Percentiles rank a stretch among this genome's conserved stretches.
Evolutionary conservation across 495 filamentous ascomycete genomes (phyloP).

Genomic region (Parmelia sp.): DNA sequence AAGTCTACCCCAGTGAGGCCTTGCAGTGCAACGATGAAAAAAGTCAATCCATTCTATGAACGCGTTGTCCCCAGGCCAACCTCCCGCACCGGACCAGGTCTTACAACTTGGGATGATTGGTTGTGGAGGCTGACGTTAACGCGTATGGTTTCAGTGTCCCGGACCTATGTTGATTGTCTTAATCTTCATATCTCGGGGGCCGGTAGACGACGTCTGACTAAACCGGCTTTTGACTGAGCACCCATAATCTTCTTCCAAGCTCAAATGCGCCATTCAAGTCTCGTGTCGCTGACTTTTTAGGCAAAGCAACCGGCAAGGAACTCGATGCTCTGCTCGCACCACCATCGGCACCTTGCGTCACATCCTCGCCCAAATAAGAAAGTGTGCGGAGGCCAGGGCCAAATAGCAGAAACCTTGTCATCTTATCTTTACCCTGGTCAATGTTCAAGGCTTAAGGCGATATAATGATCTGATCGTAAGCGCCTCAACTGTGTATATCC

Average conservation of each 20-base stretch:
- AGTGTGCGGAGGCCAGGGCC: background rate
- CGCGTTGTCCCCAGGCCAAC: slow-evolving; percentile 62
- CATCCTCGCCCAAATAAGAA: background rate
- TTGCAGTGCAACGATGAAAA: slow-evolving; percentile 70
- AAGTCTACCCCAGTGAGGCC: background rate
- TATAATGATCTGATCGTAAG: background rate
- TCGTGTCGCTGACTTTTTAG: background rate
- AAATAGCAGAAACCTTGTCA: background rate
- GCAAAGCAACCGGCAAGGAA: background rate
- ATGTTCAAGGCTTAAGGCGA: background rate
- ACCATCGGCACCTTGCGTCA: no score
- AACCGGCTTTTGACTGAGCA: slow-evolving; percentile 57
- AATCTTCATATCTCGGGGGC: slow-evolving; percentile 40
- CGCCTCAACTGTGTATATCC: background rate
- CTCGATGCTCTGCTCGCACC: background rate
- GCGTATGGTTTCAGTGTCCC: slow-evolving; percentile 41
- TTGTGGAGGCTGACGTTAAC: slow-evolving; percentile 67
- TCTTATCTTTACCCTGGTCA: background rate
- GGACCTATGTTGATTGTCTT: slow-evolving; percentile 52
- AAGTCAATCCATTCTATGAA: slow-evolving; percentile 99
- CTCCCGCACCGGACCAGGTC: slow-evolving; percentile 68
- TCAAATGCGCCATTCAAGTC: background rate
- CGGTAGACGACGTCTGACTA: slow-evolving; percentile 57
- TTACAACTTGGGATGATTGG: slow-evolving; percentile 61
- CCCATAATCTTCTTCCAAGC: background rate